These are phyloP conservation scores for Cryptococcus sp. DNA, from an alignment of 1,284 basidiomycete genomes.

Conservation along the genomic window DNA sequence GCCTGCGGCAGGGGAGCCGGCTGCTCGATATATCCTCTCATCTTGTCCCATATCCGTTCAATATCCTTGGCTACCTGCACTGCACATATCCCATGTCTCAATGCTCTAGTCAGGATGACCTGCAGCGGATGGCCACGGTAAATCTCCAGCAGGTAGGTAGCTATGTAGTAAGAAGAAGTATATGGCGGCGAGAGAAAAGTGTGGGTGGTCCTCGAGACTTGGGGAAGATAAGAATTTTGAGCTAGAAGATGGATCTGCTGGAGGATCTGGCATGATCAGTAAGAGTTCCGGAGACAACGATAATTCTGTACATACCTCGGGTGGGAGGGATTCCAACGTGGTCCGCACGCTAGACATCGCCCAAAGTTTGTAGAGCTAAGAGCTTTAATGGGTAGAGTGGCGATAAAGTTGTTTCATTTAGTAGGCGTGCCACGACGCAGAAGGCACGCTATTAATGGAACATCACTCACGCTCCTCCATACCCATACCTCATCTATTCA, in stretches of 20 bases:
- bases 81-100: constrained; percentile 34
- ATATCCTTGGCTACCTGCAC: constrained; percentile 29
- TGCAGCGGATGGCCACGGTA: constrained; percentile 20
- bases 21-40: constrained; percentile 13
- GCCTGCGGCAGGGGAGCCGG: not conserved
- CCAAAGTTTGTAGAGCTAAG: no score
- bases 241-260: constrained; percentile 68
- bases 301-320: constrained; percentile 19
- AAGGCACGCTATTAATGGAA: no score
- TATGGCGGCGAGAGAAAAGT: constrained; percentile 55
- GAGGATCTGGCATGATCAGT: constrained; percentile 55
- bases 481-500: no score
- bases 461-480: no score
- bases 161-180: constrained; percentile 22
- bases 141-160: constrained; percentile 28
- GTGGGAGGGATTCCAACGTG: constrained; percentile 9
- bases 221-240: constrained; percentile 58
- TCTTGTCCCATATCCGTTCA: constrained; percentile 26
- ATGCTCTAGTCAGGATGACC: constrained; percentile 21
- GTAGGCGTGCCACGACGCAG: no score
- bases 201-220: constrained; percentile 50
- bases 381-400: no score
- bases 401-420: no score
- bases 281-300: not conserved
- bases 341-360: no score